Percentiles rank a stretch among this genome's conserved stretches.
Evolutionary conservation across 441 rosid species (phyloP).

Genomic region (Euphorbia corollata): DNA sequence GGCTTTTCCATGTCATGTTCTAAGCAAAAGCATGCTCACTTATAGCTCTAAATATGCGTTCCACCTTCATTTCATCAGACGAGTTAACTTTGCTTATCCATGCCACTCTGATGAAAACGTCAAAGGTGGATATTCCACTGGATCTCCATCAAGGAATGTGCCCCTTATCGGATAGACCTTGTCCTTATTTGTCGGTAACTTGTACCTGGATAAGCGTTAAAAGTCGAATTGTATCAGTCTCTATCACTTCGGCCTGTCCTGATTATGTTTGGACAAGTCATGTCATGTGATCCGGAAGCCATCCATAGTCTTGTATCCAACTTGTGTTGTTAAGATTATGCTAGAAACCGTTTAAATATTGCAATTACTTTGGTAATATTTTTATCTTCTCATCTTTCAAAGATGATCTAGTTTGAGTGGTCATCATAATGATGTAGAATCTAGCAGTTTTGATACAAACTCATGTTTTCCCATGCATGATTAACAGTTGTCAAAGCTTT

Average conservation of each 20-base stretch:
- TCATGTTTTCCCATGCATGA: neutral
- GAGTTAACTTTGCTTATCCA: conserved; percentile 31
- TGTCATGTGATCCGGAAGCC: conserved; percentile 31
- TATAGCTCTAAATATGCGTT: conserved; percentile 51
- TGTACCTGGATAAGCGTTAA: conserved; percentile 35
- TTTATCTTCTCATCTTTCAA: conserved; percentile 12
- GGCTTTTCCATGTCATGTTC: conserved; percentile 35
- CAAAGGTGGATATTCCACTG: conserved; percentile 21
- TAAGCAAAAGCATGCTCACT: too few relatives aligned
- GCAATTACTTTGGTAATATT: neutral
- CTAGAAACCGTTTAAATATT: neutral
- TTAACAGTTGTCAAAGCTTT: conserved; percentile 6
- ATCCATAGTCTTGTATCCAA: conserved; percentile 38
- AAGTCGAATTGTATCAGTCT: conserved; percentile 31
- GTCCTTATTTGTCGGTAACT: conserved; percentile 29
- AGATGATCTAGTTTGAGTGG: conserved; percentile 17
- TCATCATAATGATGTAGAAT: conserved; percentile 8
- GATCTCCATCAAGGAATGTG: conserved; percentile 28
- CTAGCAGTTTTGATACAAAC: conserved; percentile 1
- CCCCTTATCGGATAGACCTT: conserved; percentile 46
- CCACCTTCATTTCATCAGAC: conserved; percentile 26
- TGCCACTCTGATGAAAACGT: conserved; percentile 37
- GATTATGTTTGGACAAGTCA: conserved; percentile 26
- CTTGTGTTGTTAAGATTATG: conserved; percentile 14
- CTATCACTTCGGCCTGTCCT: conserved; percentile 18